Percentiles rank a stretch among this genome's conserved stretches.
These are phyloP conservation scores for rapeseed (Brassica napus) DNA, from an alignment of 345 rosid species.

Conservation along the genomic window Da-Ae NC_063452.1:64296001-64296500, in stretches of 20 bases:
- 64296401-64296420: conserved; percentile 26
- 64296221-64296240: neutral
- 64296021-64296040: too few relatives aligned
- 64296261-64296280: conserved; percentile 1
- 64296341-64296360: neutral
- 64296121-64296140: too few relatives aligned
- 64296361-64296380: neutral
- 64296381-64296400: neutral
- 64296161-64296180: neutral
- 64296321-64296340: conserved; percentile 29
- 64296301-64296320: neutral
- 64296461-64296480: neutral
- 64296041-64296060: too few relatives aligned
- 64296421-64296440: neutral
- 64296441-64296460: neutral
- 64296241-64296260: conserved; percentile 28
- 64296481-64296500: neutral
- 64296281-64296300: neutral
- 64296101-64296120: too few relatives aligned
- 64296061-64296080: too few relatives aligned
- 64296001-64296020: neutral
- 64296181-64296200: neutral
- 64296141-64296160: too few relatives aligned
- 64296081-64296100: too few relatives aligned
- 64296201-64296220: neutral